phyloP scores from a whole-genome alignment of 495 filamentous ascomycete species.

The Annulohypoxylon nitens region DNA sequence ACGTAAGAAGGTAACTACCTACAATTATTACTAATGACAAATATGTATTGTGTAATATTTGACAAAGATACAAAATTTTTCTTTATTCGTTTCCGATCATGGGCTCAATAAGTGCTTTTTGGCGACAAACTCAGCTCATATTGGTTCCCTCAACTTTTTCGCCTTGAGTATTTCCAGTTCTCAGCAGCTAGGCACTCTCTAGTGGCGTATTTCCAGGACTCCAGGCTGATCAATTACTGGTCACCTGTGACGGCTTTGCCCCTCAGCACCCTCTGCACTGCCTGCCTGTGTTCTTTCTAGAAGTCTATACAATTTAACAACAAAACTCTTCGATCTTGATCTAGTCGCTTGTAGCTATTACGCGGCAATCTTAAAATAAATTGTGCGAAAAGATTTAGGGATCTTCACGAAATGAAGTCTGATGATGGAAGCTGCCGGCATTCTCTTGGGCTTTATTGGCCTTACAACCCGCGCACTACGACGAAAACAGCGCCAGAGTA shows the following conservation, averaged over 20 bases:
- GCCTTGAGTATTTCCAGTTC: not conserved
- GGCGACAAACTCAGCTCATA: not conserved
- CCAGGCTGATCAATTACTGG: not conserved
- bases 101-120: not conserved
- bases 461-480: not conserved
- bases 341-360: not conserved
- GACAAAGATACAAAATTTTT: not conserved
- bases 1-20: not conserved
- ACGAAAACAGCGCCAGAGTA: not conserved
- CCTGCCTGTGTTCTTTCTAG: too few species aligned
- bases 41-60: not conserved
- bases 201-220: slow-evolving; percentile 3
- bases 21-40: not conserved
- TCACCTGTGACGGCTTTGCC: slow-evolving; percentile 10
- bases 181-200: slow-evolving; percentile 5
- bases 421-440: not conserved
- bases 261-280: slow-evolving; percentile 7
- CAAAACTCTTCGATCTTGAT: not conserved
- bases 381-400: not conserved
- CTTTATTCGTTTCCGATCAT: not conserved
- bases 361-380: not conserved
- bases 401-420: not conserved
- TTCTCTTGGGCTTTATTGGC: not conserved
- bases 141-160: slow-evolving; percentile 5
- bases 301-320: not conserved